Conservation (phyloP, 495 filamentous ascomycete genomes). For the Hypoxylon subgilvum region DNA sequence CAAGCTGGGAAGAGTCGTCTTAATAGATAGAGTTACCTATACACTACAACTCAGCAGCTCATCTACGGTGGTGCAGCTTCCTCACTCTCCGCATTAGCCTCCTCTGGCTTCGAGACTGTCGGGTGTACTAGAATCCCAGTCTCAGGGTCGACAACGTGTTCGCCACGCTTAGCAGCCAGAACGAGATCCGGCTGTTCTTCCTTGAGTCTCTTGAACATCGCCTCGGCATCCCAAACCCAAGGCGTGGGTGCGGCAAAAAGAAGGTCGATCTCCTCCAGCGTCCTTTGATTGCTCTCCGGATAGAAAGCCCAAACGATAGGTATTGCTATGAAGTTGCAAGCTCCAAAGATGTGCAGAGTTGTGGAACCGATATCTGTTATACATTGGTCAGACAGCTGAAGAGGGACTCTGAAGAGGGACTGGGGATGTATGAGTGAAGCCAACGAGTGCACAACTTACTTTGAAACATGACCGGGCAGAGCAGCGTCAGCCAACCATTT, state of each 20-base stretch:
- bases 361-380: slow-evolving; percentile 61
- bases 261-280: slow-evolving; percentile 72
- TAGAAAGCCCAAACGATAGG: slow-evolving; percentile 74
- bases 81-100: slow-evolving; percentile 22
- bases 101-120: slow-evolving; percentile 11
- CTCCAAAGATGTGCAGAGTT: slow-evolving; percentile 71
- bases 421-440: background rate
- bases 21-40: too few species aligned
- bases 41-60: too few species aligned
- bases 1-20: too few species aligned
- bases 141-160: slow-evolving; percentile 57
- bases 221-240: slow-evolving; percentile 71
- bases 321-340: slow-evolving; percentile 66
- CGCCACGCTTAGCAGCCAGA: slow-evolving; percentile 41
- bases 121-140: slow-evolving; percentile 42
- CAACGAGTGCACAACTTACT: slow-evolving; percentile 23
- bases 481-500: slow-evolving; percentile 68
- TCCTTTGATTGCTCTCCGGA: slow-evolving; percentile 71
- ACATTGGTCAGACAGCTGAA: slow-evolving; percentile 15
- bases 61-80: slow-evolving; percentile 9
- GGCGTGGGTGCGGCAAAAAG: slow-evolving; percentile 65
- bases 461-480: slow-evolving; percentile 68
- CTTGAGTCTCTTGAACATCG: slow-evolving; percentile 66
- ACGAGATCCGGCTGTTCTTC: slow-evolving; percentile 51
- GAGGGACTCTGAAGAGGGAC: too few species aligned